These are phyloP conservation scores for Petrea volubilis DNA, from an alignment of 257 asterid genomes.

Conservation along the genomic window DNA sequence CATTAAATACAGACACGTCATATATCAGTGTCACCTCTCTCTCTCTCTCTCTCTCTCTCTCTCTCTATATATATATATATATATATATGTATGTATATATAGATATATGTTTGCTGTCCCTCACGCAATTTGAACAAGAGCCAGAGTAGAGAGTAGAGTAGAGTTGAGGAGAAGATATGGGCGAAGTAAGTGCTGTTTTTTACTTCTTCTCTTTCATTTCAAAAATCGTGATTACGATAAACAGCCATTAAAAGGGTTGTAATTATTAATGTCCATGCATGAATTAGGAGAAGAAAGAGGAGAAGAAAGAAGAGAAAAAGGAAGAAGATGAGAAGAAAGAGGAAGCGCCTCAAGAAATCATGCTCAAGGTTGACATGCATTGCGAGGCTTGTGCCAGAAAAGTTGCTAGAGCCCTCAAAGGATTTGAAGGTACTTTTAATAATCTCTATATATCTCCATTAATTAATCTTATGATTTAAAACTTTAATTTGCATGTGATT, in stretches of 20 bases:
- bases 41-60: neutral
- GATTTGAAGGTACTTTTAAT: constrained; percentile 61
- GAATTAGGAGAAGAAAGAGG: neutral
- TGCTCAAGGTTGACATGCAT: constrained; percentile 87
- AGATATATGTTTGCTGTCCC: too few relatives aligned
- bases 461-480: too few relatives aligned
- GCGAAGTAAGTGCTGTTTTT: constrained; percentile 40
- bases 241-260: neutral
- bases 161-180: constrained; percentile 38
- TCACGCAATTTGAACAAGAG: neutral
- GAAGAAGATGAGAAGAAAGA: constrained; percentile 28
- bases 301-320: constrained; percentile 13
- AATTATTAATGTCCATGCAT: constrained; percentile 7
- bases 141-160: too few relatives aligned
- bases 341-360: constrained; percentile 45
- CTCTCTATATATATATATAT: neutral
- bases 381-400: constrained; percentile 92
- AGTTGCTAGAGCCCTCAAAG: constrained; percentile 71
- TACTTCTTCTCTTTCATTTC: neutral
- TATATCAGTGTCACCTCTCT: constrained; percentile 16
- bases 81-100: too few relatives aligned
- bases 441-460: too few relatives aligned
- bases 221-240: neutral
- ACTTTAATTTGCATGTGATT: neutral
- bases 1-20: constrained; percentile 38